Conservation (phyloP, 2,329 filamentous ascomycete species). For the Paraconiothyrium sp. region DNA sequence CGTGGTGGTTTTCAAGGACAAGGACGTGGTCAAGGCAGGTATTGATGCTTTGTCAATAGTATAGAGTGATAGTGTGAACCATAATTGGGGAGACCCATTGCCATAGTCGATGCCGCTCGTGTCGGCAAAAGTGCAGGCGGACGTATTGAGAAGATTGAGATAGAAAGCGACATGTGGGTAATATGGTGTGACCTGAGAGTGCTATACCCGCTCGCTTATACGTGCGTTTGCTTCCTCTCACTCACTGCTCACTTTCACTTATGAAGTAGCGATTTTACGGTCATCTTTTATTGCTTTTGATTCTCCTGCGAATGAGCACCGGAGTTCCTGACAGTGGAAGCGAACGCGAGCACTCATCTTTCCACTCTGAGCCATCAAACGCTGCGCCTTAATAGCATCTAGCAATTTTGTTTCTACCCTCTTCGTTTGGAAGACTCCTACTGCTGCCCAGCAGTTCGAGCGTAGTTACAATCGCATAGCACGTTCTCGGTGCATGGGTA, state of each 20-base stretch:
- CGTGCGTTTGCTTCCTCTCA: not conserved
- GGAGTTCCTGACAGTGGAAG: not conserved
- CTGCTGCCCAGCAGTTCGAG: not conserved
- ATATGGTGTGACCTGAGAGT: not conserved
- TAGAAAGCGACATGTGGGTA: not conserved
- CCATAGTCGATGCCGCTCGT: not conserved
- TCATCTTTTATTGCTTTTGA: not conserved
- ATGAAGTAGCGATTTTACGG: not conserved
- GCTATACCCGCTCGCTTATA: not conserved
- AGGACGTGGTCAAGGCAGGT: constrained; percentile 15
- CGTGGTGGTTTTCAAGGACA: constrained; percentile 30
- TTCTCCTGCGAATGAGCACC: not conserved
- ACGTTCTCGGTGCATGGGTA: not conserved
- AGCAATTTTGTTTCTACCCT: no score
- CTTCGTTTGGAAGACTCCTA: no score
- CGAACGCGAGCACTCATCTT: not conserved
- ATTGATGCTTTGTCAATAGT: constrained; percentile 16
- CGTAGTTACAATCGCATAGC: not conserved
- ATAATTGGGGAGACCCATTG: not conserved
- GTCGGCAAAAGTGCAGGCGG: not conserved
- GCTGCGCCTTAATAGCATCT: no score
- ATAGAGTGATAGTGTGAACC: not conserved
- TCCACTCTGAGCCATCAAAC: no score
- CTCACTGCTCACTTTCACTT: not conserved
- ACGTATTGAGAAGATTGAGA: not conserved